Base-by-base conservation (phyloP, 371 early-diverging fungal genomes). In the Zychaea mexicana region DNA sequence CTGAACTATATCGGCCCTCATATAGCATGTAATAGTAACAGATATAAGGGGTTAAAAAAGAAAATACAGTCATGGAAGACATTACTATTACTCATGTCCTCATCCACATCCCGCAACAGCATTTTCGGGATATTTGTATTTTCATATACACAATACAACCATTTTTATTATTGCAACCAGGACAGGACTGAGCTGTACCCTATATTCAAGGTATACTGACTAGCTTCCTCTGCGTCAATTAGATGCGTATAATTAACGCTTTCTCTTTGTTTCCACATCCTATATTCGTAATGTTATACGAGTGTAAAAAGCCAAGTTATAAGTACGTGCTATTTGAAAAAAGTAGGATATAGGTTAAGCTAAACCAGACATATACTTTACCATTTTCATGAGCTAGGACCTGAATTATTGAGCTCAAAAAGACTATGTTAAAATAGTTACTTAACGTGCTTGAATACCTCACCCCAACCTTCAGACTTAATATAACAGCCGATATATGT, bases 331-430 rank as follows among this genome's bases (percentile, higher is more conserved):
- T n/a, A 32, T 12, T 10, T 36, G 8, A 36, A 15, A 15, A 36
- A 36, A 36, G 15, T 36, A 10, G 8, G 10, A 36, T 36, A 36
- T 36, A 36, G 15, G 7, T 2, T 42, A 42, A 42, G 1, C n/a
- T n/a, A 42, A 42, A 42, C 3, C 1, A 3, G n/a, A 42, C 7
- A 42, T 17, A 15, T 15, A 42, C 2, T 28, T 36, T 61, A 52
- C 52, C 52, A 30, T 33, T 52, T 54, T 28, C 62, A 65, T 24
- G 61, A 42, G 0, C 70, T 57, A 12, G 66, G 52, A 13, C 76
- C 76, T 21, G 42, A 57, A 59, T 75, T 75, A 22, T 58, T 64
- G 52, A 70, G 72, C 55, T 75, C 13, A 30, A 49, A 60, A 55
- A 75, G 8, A 57, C 22, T 4, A 72, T 65, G 57, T 70, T 33